Evolutionary conservation across 345 rosid genomes (phyloP).

Genomic region (Laguncularia racemosa): DNA sequence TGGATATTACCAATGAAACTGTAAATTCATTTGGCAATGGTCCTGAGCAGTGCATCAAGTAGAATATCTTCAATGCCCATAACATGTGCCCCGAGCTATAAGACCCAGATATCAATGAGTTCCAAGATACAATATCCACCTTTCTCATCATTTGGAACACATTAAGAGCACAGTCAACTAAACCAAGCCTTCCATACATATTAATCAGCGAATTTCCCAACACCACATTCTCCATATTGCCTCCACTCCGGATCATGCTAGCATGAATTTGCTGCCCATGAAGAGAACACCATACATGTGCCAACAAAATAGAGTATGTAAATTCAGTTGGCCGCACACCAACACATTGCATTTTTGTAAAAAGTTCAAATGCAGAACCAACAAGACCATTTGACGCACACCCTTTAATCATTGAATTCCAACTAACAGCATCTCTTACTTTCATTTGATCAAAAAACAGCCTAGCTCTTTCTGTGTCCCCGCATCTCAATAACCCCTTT

Average conservation of each 20-base stretch:
- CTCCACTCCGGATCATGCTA: slow-evolving; percentile 37
- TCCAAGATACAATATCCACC: slow-evolving; percentile 63
- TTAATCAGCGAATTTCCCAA: slow-evolving; percentile 62
- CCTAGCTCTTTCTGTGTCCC: slow-evolving; percentile 20
- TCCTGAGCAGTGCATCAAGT: slow-evolving; percentile 36
- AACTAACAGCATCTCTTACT: slow-evolving; percentile 53
- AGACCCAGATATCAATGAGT: slow-evolving; percentile 47
- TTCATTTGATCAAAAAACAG: slow-evolving; percentile 62
- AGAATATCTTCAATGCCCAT: slow-evolving; percentile 38
- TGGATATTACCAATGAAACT: slow-evolving; percentile 29
- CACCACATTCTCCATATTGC: slow-evolving; percentile 34
- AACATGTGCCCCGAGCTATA: slow-evolving; percentile 36
- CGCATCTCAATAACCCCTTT: slow-evolving; percentile 27
- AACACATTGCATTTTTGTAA: slow-evolving; percentile 40
- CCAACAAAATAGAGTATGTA: slow-evolving; percentile 49
- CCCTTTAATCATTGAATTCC: slow-evolving; percentile 66
- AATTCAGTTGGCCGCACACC: slow-evolving; percentile 40
- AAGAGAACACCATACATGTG: slow-evolving; percentile 31
- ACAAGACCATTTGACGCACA: slow-evolving; percentile 32
- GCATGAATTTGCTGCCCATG: slow-evolving; percentile 61
- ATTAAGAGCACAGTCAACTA: slow-evolving; percentile 34
- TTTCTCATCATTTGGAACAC: slow-evolving; percentile 46
- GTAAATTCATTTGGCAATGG: slow-evolving; percentile 49
- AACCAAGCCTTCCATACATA: slow-evolving; percentile 59
- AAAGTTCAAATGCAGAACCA: slow-evolving; percentile 28